Evolutionary conservation across 129 eudicot genomes (phyloP).

Genomic region (Flaveria ramosissima): DNA sequence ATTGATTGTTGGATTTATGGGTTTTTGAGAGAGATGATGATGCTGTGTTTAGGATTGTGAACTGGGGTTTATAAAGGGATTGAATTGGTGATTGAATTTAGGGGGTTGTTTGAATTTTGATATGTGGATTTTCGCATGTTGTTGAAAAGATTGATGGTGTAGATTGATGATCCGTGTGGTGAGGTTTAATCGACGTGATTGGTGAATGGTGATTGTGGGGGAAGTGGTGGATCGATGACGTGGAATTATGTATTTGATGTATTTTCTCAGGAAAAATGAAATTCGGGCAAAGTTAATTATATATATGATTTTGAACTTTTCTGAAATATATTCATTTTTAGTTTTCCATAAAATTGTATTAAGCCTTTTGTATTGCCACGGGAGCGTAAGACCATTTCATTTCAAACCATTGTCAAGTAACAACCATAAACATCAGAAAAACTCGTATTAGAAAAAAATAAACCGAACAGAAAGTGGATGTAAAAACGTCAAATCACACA

Average conservation of each 20-base stretch:
- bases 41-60: neutral
- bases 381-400: no score
- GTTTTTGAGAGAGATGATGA: neutral
- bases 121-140: neutral
- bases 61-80: conserved; percentile 17
- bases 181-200: neutral
- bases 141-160: conserved; percentile 19
- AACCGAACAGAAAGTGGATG: no score
- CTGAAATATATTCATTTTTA: no score
- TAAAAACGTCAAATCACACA: no score
- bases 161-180: neutral
- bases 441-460: no score
- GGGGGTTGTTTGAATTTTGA: conserved; percentile 12
- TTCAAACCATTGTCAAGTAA: no score
- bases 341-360: no score
- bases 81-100: no score
- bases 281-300: no score
- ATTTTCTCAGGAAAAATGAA: neutral
- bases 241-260: neutral
- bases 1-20: neutral
- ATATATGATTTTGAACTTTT: no score
- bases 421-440: no score
- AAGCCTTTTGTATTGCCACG: no score
- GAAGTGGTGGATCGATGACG: conserved; percentile 11
- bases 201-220: neutral